Conservation (phyloP, 208 protist species). For the Willaertia magna region DNA sequence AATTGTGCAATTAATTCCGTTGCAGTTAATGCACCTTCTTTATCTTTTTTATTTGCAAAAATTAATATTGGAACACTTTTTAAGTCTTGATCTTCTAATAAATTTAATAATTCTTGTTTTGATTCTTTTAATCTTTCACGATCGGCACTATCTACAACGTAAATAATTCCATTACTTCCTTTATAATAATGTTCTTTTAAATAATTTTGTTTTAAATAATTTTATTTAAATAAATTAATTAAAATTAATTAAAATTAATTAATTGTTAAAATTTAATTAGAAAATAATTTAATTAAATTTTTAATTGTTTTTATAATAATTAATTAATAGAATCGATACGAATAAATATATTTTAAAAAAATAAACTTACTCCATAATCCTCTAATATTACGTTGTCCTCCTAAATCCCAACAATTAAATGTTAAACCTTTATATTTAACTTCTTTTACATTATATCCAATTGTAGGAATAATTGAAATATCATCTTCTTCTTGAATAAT, state of each 20-base stretch:
- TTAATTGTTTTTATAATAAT: too few species aligned
- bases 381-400: constrained; percentile 88
- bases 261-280: too few species aligned
- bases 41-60: constrained; percentile 79
- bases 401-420: constrained; percentile 89
- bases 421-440: constrained; percentile 90
- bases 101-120: constrained; percentile 55
- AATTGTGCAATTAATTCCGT: neutral
- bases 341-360: neutral
- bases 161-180: constrained; percentile 72
- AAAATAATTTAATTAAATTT: too few species aligned
- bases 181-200: constrained; percentile 91
- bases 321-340: too few species aligned
- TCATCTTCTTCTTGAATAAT: constrained; percentile 44
- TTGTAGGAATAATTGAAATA: constrained; percentile 87
- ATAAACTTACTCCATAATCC: constrained; percentile 26
- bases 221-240: neutral
- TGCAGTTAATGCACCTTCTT: neutral
- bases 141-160: constrained; percentile 82
- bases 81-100: constrained; percentile 83
- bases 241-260: neutral
- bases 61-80: constrained; percentile 74
- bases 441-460: constrained; percentile 92
- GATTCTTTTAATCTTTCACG: constrained; percentile 67
- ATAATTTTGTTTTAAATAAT: neutral